Percentiles rank a stretch among this genome's conserved stretches.
These are phyloP conservation scores for Aechmea fasciata DNA, from an alignment of 176 grass and related monocot species.

Conservation along the genomic window DNA sequence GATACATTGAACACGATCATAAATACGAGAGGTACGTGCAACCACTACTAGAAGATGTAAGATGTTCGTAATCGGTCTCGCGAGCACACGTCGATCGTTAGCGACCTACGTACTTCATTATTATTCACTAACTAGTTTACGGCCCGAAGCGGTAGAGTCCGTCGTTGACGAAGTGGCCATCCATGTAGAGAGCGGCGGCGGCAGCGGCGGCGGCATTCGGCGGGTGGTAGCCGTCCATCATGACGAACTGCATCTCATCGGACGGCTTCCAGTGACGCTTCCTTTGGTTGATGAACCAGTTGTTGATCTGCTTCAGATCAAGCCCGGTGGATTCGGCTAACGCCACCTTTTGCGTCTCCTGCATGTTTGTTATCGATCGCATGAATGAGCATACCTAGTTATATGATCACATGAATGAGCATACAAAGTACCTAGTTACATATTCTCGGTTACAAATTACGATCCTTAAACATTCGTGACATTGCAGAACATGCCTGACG, in stretches of 20 bases:
- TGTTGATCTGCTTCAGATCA: slow-evolving; percentile 96
- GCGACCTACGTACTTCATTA: not conserved
- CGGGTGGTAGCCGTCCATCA: slow-evolving; percentile 75
- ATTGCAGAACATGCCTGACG: too few species aligned
- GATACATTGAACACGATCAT: slow-evolving; percentile 1
- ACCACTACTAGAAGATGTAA: too few species aligned
- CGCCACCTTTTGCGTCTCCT: slow-evolving; percentile 82
- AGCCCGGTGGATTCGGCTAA: slow-evolving; percentile 72
- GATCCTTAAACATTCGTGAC: too few species aligned
- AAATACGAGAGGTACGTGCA: slow-evolving; percentile 12
- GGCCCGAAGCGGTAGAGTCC: slow-evolving; percentile 46
- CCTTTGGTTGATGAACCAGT: slow-evolving; percentile 98
- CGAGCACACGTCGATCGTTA: too few species aligned
- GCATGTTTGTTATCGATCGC: not conserved
- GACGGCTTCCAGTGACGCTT: slow-evolving; percentile 98
- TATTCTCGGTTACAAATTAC: too few species aligned
- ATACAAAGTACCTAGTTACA: not conserved
- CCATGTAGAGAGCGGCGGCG: slow-evolving; percentile 61
- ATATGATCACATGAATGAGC: not conserved
- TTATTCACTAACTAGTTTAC: not conserved
- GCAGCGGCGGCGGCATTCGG: slow-evolving; percentile 20
- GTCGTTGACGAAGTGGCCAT: slow-evolving; percentile 62
- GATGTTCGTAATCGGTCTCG: too few species aligned
- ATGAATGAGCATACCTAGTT: not conserved
- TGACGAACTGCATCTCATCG: slow-evolving; percentile 84